These are phyloP conservation scores for Leccinum ochraceum DNA, from an alignment of 768 basidiomycete genomes.

Conservation along the genomic window DNA sequence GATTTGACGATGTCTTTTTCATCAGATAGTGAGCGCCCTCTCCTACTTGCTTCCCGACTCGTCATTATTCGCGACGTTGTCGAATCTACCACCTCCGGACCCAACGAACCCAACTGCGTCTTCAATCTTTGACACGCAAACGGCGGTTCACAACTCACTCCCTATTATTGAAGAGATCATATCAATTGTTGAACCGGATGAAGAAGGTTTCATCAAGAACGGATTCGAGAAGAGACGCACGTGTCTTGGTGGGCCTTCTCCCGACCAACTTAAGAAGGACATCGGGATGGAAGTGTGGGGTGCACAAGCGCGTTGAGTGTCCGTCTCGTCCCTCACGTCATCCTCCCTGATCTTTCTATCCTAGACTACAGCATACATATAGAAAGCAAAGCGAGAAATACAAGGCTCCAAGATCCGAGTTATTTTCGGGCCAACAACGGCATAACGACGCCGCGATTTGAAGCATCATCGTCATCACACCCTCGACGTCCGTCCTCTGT, in stretches of 20 bases:
- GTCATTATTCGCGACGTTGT: conserved; percentile 58
- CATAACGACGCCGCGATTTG: too few species aligned
- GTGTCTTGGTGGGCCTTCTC: conserved; percentile 67
- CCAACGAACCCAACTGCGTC: conserved; percentile 71
- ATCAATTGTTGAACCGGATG: conserved; percentile 59
- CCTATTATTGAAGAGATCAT: conserved; percentile 74
- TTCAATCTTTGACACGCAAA: conserved; percentile 56
- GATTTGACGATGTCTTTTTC: not conserved
- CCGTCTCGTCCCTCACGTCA: too few species aligned
- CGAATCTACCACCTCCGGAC: conserved; percentile 70
- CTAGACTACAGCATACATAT: too few species aligned
- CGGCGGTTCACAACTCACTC: conserved; percentile 67
- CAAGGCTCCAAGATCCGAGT: too few species aligned
- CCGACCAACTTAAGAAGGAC: conserved; percentile 59
- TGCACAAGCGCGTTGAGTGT: conserved; percentile 1
- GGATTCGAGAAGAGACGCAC: conserved; percentile 80
- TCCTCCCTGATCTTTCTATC: too few species aligned
- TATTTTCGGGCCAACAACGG: too few species aligned
- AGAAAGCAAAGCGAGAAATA: too few species aligned
- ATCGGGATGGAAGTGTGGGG: conserved; percentile 67
- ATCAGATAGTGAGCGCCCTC: conserved; percentile 67
- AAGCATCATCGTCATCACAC: not conserved
- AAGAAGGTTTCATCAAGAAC: conserved; percentile 52
- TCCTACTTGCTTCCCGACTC: conserved; percentile 76
- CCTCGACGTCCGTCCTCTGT: not conserved